Conservation (phyloP, 1,284 basidiomycete species). For the Boletus sp. region DNA sequence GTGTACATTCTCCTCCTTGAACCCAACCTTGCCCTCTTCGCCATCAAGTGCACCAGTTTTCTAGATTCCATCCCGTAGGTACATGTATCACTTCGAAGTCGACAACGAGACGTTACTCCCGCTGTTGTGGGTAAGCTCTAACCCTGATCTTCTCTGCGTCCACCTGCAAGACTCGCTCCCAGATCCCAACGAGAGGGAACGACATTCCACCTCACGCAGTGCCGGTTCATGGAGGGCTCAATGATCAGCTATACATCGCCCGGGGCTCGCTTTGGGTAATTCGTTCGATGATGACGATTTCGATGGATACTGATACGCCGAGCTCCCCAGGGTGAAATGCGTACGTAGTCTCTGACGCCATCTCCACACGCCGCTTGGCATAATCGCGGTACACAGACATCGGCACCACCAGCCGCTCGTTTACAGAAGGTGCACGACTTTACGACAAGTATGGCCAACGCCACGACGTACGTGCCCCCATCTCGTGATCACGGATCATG, state of each 20-base stretch:
- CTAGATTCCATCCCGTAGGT: no score
- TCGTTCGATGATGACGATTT: not conserved
- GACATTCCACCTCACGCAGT: conserved; percentile 23
- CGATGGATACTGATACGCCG: conserved; percentile 8
- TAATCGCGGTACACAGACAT: conserved; percentile 13
- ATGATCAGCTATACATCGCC: conserved; percentile 21
- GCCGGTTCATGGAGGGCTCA: conserved; percentile 8
- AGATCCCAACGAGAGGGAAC: conserved; percentile 23
- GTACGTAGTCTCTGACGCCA: conserved; percentile 10
- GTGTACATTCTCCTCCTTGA: not conserved
- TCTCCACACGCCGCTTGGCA: not conserved
- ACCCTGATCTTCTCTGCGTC: no score
- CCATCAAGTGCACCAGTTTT: not conserved
- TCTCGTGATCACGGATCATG: not conserved
- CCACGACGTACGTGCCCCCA: conserved; percentile 13
- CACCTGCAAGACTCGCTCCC: not conserved
- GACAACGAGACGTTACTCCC: conserved; percentile 8
- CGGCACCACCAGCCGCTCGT: conserved; percentile 19
- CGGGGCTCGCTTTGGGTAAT: conserved; percentile 16
- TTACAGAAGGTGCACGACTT: conserved; percentile 16
- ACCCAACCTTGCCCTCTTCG: not conserved
- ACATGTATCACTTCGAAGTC: conserved; percentile 9
- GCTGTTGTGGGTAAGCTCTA: conserved; percentile 20
- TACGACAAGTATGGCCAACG: conserved; percentile 11
- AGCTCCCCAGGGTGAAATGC: conserved; percentile 17